Conservation (phyloP, 129 eudicot species). For the Logfia minima region DNA sequence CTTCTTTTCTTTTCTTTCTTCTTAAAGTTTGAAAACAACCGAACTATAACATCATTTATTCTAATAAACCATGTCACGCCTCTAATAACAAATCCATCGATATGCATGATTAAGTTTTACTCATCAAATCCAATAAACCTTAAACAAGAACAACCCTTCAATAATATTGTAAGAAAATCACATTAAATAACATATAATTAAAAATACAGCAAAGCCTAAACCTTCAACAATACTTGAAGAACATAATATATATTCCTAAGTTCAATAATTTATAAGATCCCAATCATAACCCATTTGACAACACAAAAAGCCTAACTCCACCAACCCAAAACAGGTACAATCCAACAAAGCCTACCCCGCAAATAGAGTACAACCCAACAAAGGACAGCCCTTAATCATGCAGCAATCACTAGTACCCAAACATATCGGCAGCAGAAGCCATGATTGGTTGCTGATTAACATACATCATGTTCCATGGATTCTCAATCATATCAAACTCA, state of each 20-base stretch:
- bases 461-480: conserved; percentile 63
- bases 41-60: no score
- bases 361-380: conserved; percentile 20
- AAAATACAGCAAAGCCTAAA: background rate
- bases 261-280: no score
- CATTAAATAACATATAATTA: no score
- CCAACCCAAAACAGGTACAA: conserved; percentile 11
- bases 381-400: background rate
- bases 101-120: no score
- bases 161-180: no score
- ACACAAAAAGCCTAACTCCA: conserved; percentile 17
- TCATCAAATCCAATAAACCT: no score
- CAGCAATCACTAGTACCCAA: conserved; percentile 42
- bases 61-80: no score
- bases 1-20: no score
- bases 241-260: no score
- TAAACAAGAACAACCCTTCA: no score
- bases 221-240: background rate
- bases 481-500: conserved; percentile 37
- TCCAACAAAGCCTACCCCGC: conserved; percentile 19
- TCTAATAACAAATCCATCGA: no score
- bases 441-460: conserved; percentile 68
- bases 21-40: no score
- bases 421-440: conserved; percentile 66
- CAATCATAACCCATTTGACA: background rate